Evolutionary conservation across 257 asterid species (phyloP).

Genomic region (Thymus mandschuricus): DNA sequence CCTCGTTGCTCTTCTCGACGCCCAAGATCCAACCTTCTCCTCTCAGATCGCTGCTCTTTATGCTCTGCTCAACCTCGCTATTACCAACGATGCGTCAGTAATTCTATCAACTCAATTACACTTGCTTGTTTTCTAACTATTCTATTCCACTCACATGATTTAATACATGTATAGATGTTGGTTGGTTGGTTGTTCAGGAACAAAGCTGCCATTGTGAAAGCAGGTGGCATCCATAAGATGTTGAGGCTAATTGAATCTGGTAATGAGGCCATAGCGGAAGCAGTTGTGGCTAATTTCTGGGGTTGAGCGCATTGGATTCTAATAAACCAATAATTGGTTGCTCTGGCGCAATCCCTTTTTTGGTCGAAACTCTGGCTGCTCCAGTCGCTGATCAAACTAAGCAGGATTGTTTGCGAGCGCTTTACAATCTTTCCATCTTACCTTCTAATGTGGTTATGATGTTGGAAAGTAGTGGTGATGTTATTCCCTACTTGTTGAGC

Average conservation of each 20-base stretch:
- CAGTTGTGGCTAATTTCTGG: constrained; percentile 81
- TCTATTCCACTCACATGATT: neutral
- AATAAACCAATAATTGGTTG: constrained; percentile 80
- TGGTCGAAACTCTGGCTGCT: constrained; percentile 47
- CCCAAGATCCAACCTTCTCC: constrained; percentile 43
- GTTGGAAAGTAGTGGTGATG: constrained; percentile 46
- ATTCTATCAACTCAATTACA: neutral
- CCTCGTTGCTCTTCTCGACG: constrained; percentile 67
- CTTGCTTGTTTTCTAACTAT: neutral
- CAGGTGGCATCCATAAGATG: constrained; percentile 88
- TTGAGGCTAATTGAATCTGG: constrained; percentile 54
- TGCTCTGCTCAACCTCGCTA: constrained; percentile 81
- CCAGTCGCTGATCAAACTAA: constrained; percentile 41
- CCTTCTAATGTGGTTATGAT: constrained; percentile 47
- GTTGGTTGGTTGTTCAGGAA: constrained; percentile 48
- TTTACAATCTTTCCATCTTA: constrained; percentile 81
- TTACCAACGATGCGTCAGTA: constrained; percentile 64
- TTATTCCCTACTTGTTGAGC: constrained; percentile 53
- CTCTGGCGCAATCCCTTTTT: constrained; percentile 72
- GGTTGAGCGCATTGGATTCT: constrained; percentile 83
- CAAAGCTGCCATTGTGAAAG: constrained; percentile 85
- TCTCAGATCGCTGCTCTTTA: constrained; percentile 75
- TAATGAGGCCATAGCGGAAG: constrained; percentile 50
- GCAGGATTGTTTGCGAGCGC: constrained; percentile 73
- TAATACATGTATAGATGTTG: constrained; percentile 9